Conservation (phyloP, 1,284 basidiomycete species). For the Naganishia liquefaciens region DNA sequence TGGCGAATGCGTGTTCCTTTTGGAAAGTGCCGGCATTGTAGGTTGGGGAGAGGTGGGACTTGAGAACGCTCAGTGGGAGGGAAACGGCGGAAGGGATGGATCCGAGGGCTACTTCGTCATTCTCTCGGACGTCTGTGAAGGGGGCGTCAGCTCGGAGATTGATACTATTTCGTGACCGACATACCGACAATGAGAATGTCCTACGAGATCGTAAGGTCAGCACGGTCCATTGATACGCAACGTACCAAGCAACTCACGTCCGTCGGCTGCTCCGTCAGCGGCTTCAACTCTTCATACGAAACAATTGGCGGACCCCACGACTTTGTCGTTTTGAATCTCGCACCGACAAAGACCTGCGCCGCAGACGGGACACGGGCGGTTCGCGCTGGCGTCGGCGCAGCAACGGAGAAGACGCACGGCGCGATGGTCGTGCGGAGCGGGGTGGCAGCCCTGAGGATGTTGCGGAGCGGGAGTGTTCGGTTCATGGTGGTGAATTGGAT, state of each 20-base stretch:
- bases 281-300: conserved; percentile 80
- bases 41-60: conserved; percentile 63
- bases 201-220: not conserved
- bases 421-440: not conserved
- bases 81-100: conserved; percentile 95
- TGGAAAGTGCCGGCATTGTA: conserved; percentile 65
- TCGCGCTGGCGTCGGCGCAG: not conserved
- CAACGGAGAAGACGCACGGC: not conserved
- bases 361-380: not conserved
- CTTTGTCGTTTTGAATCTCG: conserved; percentile 27
- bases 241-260: conserved; percentile 63
- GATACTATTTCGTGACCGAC: not conserved
- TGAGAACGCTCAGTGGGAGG: conserved; percentile 79
- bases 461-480: conserved; percentile 1
- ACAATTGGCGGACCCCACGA: conserved; percentile 68
- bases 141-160: not conserved
- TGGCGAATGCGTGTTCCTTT: conserved; percentile 75
- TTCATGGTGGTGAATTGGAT: not conserved
- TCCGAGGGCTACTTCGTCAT: conserved; percentile 87
- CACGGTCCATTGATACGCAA: too few species aligned
- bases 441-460: not conserved
- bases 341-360: not conserved
- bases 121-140: conserved; percentile 91
- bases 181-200: conserved; percentile 33
- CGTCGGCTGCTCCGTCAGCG: conserved; percentile 74